Evolutionary conservation across 2,329 filamentous ascomycete genomes (phyloP).

Genomic region (Aspergillus unguis): DNA sequence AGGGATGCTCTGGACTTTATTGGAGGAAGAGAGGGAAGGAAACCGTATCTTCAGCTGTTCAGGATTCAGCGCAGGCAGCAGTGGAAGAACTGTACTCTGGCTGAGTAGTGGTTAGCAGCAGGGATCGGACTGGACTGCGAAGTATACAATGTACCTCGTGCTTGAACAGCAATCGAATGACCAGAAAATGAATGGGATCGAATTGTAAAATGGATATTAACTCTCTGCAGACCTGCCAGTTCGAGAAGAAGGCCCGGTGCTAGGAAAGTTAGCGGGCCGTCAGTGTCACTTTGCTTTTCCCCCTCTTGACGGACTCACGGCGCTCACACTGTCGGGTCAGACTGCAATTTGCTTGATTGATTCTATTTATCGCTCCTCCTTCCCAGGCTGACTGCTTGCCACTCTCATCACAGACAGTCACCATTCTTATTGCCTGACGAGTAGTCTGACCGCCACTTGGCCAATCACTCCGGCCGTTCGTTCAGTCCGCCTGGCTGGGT

Average conservation of each 20-base stretch:
- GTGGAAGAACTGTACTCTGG: not conserved
- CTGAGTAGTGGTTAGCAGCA: not conserved
- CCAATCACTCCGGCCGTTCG: slow-evolving; percentile 20
- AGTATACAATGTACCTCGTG: not conserved
- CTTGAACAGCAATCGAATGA: no score
- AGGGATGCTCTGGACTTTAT: not conserved
- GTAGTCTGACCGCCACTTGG: slow-evolving; percentile 18
- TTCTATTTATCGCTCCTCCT: slow-evolving; percentile 19
- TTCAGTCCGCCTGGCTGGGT: slow-evolving; percentile 23
- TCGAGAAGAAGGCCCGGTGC: slow-evolving; percentile 4
- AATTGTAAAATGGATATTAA: not conserved
- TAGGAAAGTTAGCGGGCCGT: not conserved
- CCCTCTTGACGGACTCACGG: not conserved
- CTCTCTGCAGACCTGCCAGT: not conserved
- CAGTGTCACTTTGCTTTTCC: slow-evolving; percentile 1
- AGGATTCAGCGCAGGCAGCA: not conserved
- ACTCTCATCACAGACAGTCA: not conserved
- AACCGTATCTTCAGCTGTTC: not conserved
- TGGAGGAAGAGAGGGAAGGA: not conserved
- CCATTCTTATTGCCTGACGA: not conserved
- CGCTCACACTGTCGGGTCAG: slow-evolving; percentile 8
- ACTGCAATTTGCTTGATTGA: slow-evolving; percentile 6
- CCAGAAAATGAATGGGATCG: not conserved
- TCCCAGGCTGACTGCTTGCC: not conserved
- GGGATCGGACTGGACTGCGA: not conserved